Percentiles rank a stretch among this genome's conserved stretches.
Conservation (phyloP, 2,329 filamentous ascomycete genomes). For the Hypoxylon sp. region DNA sequence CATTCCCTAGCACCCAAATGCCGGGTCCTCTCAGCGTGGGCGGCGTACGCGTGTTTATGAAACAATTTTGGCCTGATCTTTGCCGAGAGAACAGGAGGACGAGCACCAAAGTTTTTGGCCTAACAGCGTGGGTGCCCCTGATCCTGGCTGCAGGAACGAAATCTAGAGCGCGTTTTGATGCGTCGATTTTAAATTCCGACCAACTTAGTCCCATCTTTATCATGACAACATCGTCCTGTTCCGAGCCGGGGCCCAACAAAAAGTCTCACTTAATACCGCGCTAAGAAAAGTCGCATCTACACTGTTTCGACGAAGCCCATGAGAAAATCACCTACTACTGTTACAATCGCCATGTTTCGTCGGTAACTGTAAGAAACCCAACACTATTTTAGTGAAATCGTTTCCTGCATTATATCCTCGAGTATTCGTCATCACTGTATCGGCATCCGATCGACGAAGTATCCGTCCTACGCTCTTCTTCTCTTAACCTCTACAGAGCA, state of each 20-base stretch:
- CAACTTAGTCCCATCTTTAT: slow-evolving; percentile 4
- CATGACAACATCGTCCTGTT: slow-evolving; percentile 3
- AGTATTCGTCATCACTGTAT: slow-evolving; percentile 16
- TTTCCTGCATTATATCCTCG: not conserved
- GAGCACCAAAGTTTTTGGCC: slow-evolving; percentile 1
- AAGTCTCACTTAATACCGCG: not conserved
- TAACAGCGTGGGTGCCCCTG: not conserved
- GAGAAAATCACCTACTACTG: slow-evolving; percentile 2
- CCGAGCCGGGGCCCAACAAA: not conserved
- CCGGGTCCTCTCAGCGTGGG: slow-evolving; percentile 2
- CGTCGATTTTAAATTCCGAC: not conserved
- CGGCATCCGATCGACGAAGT: not conserved
- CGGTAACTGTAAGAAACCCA: not conserved
- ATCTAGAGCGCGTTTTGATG: not conserved
- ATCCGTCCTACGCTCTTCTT: not conserved
- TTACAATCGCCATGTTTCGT: slow-evolving; percentile 5
- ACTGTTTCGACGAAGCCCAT: not conserved
- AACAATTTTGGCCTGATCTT: slow-evolving; percentile 35
- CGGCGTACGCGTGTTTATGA: slow-evolving; percentile 36
- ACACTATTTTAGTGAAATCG: slow-evolving; percentile 6
- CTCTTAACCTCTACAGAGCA: not conserved
- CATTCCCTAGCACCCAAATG: slow-evolving; percentile 12
- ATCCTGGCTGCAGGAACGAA: slow-evolving; percentile 3
- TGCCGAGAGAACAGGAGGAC: not conserved
- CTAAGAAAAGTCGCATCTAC: not conserved